phyloP scores from a whole-genome alignment of 139 green algal genomes.

The Marvania coccoides region DNA sequence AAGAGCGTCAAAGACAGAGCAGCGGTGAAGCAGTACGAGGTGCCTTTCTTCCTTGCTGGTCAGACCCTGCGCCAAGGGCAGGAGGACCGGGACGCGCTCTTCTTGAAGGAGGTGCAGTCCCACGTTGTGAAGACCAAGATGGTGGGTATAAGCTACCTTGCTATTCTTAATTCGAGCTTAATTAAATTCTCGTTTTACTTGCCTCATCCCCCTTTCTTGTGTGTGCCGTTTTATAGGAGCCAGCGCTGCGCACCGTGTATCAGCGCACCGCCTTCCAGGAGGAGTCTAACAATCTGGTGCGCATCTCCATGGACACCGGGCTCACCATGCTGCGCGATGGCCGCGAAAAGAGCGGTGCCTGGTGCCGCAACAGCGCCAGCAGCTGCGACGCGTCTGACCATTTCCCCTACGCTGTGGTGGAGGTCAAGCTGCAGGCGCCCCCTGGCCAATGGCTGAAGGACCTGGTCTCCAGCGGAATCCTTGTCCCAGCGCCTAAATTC shows the following conservation, averaged over 20 bases:
- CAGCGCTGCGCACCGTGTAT: constrained; percentile 65
- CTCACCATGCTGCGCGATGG: constrained; percentile 49
- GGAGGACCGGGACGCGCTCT: constrained; percentile 35
- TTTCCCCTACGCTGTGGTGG: constrained; percentile 81
- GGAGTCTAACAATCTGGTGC: constrained; percentile 43
- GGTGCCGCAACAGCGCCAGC: constrained; percentile 17
- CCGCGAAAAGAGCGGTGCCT: no score
- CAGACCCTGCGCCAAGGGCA: constrained; percentile 33
- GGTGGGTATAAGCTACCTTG: no score
- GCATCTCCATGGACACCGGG: constrained; percentile 48
- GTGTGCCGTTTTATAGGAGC: constrained; percentile 26
- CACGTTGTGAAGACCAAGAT: constrained; percentile 48
- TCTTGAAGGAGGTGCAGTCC: constrained; percentile 61
- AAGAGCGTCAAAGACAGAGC: constrained; percentile 57
- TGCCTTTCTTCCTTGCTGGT: constrained; percentile 76
- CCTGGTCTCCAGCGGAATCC: constrained; percentile 38
- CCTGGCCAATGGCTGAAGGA: constrained; percentile 36
- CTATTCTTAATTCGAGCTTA: no score
- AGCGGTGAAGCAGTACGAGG: constrained; percentile 5
- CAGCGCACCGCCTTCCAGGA: constrained; percentile 65
- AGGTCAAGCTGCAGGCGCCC: constrained; percentile 78
- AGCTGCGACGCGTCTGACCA: constrained; percentile 10
- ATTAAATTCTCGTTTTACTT: no score
- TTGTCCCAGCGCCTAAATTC: constrained; percentile 74
- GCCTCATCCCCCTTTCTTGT: no score